Percentiles rank a stretch among this genome's conserved stretches.
phyloP scores from a whole-genome alignment of 768 basidiomycete species.

The Phaeotremella skinneri region DNA sequence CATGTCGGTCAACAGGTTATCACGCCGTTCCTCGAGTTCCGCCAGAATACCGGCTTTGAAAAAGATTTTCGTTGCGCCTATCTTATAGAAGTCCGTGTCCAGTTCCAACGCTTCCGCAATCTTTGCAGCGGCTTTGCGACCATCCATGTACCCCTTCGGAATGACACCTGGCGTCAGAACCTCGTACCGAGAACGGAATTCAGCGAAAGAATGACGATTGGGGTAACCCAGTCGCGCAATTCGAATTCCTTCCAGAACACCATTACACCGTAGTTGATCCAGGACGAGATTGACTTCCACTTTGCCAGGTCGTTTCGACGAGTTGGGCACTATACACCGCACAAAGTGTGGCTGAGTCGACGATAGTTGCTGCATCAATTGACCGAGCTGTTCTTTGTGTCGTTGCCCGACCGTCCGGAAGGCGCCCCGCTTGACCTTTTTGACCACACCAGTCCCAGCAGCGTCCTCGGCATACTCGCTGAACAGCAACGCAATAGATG shows the following conservation, averaged over 20 bases:
- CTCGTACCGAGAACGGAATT: slow-evolving; percentile 96
- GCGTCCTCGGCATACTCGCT: slow-evolving; percentile 68
- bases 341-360: slow-evolving; percentile 98
- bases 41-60: slow-evolving; percentile 98
- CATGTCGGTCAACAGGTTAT: slow-evolving; percentile 79
- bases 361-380: slow-evolving; percentile 84
- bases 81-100: slow-evolving; percentile 77
- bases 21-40: slow-evolving; percentile 88
- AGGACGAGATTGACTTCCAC: slow-evolving; percentile 92
- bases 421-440: slow-evolving; percentile 80
- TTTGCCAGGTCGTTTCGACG: slow-evolving; percentile 81
- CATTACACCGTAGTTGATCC: slow-evolving; percentile 95
- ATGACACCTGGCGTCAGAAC: slow-evolving; percentile 90
- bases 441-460: slow-evolving; percentile 33
- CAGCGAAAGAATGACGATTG: slow-evolving; percentile 91
- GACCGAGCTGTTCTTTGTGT: slow-evolving; percentile 90
- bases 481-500: slow-evolving; percentile 78
- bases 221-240: slow-evolving; percentile 97
- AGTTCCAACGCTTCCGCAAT: slow-evolving; percentile 89
- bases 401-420: slow-evolving; percentile 94
- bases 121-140: slow-evolving; percentile 83
- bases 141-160: slow-evolving; percentile 95
- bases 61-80: slow-evolving; percentile 96
- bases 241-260: slow-evolving; percentile 97
- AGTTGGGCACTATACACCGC: slow-evolving; percentile 94